phyloP scores from a whole-genome alignment of 202 grass and related monocot species.

The Zizania palustris region DNA sequence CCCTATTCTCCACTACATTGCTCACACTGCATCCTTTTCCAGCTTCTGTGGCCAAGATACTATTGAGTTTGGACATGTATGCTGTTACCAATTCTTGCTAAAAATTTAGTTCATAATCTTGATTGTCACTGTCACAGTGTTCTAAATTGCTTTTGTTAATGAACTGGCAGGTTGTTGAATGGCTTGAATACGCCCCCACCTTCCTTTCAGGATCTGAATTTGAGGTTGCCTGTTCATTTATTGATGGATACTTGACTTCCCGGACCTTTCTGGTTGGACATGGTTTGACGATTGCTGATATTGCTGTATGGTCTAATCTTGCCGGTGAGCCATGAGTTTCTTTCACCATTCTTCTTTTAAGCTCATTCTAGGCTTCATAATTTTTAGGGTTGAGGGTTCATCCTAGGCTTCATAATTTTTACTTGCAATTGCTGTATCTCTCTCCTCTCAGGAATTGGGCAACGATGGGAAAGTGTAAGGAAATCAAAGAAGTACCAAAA shows the following conservation, averaged over 20 bases:
- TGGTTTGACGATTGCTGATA: constrained; percentile 67
- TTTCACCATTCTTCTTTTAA: neutral
- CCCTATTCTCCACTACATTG: constrained; percentile 61
- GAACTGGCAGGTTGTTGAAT: constrained; percentile 63
- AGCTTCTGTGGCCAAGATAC: constrained; percentile 59
- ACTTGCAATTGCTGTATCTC: neutral
- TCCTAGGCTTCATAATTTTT: neutral
- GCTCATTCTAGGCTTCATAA: neutral
- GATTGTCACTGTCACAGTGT: neutral
- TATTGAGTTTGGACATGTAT: constrained; percentile 64
- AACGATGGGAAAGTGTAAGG: constrained; percentile 87
- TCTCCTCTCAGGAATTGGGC: constrained; percentile 56
- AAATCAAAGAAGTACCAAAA: constrained; percentile 79
- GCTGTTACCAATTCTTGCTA: constrained; percentile 14
- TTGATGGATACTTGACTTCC: constrained; percentile 52
- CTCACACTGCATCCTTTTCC: constrained; percentile 40
- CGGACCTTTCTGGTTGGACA: constrained; percentile 71
- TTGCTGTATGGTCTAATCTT: constrained; percentile 69
- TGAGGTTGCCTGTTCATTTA: constrained; percentile 59
- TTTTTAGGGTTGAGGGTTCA: neutral
- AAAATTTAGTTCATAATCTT: neutral
- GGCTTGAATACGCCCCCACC: constrained; percentile 60
- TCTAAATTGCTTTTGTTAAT: constrained; percentile 10
- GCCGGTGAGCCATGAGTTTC: constrained; percentile 48
- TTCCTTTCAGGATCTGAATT: constrained; percentile 77